phyloP scores from a whole-genome alignment of 73 alveolate species.

The Breviolum minutum region DNA sequence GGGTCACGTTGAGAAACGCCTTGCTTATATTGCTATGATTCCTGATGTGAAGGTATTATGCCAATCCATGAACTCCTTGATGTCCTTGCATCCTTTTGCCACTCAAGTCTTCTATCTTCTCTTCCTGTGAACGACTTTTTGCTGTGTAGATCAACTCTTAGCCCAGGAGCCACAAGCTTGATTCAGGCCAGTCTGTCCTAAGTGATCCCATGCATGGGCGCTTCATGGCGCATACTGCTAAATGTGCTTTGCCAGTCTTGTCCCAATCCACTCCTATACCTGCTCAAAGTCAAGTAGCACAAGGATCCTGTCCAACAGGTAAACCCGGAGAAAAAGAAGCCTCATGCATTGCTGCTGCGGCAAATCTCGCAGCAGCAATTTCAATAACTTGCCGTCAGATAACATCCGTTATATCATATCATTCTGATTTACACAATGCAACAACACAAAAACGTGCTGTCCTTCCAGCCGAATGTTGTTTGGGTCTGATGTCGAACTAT shows the following conservation, averaged over 20 bases:
- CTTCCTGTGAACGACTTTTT: too few relatives aligned
- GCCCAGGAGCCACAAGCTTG: slow-evolving; percentile 26
- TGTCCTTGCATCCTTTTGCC: too few relatives aligned
- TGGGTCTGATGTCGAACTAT: too few relatives aligned
- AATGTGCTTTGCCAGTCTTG: not conserved
- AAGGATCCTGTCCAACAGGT: slow-evolving; percentile 73
- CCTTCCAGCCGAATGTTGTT: too few relatives aligned
- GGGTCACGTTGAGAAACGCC: too few relatives aligned
- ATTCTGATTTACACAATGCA: too few relatives aligned
- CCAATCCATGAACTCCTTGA: too few relatives aligned
- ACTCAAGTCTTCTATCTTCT: too few relatives aligned
- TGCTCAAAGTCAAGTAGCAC: not conserved
- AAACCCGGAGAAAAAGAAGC: slow-evolving; percentile 59
- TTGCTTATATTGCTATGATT: too few relatives aligned
- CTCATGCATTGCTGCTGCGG: not conserved
- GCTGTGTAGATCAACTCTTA: not conserved
- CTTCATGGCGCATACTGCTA: not conserved
- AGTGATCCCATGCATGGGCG: too few relatives aligned
- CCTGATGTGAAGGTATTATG: too few relatives aligned
- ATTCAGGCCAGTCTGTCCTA: slow-evolving; percentile 48
- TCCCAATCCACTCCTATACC: not conserved
- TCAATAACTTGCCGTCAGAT: not conserved
- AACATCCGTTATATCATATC: not conserved
- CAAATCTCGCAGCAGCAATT: not conserved
- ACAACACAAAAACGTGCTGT: too few relatives aligned